Base-by-base conservation (phyloP, 2,329 filamentous ascomycete species). In the Epichloe coenophiala region DNA sequence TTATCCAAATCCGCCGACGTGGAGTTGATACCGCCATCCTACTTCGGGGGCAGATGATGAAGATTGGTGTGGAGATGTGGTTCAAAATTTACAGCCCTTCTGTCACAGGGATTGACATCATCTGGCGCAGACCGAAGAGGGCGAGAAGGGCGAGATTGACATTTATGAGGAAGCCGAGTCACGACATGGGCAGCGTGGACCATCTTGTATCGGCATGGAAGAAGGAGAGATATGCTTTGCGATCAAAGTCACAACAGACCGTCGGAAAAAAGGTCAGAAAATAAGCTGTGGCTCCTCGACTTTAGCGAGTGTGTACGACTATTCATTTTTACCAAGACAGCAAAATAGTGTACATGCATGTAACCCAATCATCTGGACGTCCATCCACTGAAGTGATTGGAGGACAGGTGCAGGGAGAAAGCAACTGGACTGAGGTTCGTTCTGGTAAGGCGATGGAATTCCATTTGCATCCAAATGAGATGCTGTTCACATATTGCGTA, bases 1-100 rank as follows among this genome's bases (percentile, higher is more conserved):
- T 87, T 61, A 75, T 98, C 63, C 86, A 85, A 63, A 90, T 98
- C 65, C 86, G 90, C 51, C 78, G 88, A 50, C 78, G 86, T n/a
- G 89, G 89, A 53, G 79, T 93, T 53, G 91, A 97, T 70, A 95
- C 88, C 2, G 86, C 86, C 4, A 84, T 98, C 50, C 71, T 95
- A 53, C 75, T 98, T 53, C 80, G 93, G 51, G 91, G 91, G 60
- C 83, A 94, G 64, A 72, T 98, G 59, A 90, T 88, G 58, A 80
- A 86, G 59, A 80, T 94, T 6, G 87, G 88, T 54, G 88, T 95
- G 53, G 93, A 98, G 77, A 93, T 95, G 88, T 95, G 88, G 83
- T 89, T 86, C 70, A 98, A 98, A 75, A 76, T 97, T 53, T 97
- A 93, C 74, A 87, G 81, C 63, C 91, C 91, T 54, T 85, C 87